These are phyloP conservation scores for Gynostemma pentaphyllum DNA, from an alignment of 306 rosid species.

Conservation along the genomic window DNA sequence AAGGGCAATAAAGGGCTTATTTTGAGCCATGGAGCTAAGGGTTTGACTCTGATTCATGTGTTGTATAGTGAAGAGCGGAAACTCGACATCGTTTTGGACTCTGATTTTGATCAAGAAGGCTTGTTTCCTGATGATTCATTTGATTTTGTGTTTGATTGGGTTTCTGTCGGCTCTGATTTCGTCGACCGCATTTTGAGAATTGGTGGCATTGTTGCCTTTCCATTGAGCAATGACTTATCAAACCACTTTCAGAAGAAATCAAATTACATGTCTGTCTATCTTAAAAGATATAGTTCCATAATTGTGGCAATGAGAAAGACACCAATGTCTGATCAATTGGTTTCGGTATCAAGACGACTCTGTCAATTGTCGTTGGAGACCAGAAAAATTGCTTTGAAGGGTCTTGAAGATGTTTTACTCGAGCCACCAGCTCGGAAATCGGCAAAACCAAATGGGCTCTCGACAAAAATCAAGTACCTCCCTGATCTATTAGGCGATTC, in stretches of 20 bases:
- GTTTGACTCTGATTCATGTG: conserved; percentile 12
- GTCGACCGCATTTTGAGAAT: conserved; percentile 35
- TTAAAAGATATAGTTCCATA: conserved; percentile 26
- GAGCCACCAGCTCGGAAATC: conserved; percentile 36
- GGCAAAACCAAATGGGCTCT: conserved; percentile 16
- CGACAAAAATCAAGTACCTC: conserved; percentile 42
- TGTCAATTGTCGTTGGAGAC: conserved; percentile 10
- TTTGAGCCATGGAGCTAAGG: conserved; percentile 24
- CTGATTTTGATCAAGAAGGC: conserved; percentile 25
- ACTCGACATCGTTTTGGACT: conserved; percentile 23
- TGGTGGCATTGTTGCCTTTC: conserved; percentile 53
- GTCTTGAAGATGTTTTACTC: conserved; percentile 37
- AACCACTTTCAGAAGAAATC: conserved; percentile 17
- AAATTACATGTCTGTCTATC: conserved; percentile 38
- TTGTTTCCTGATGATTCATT: conserved; percentile 27
- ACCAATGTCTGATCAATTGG: neutral
- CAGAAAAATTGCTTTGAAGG: conserved; percentile 17
- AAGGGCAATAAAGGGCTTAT: conserved; percentile 35
- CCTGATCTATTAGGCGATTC: conserved; percentile 45
- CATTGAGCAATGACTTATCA: conserved; percentile 22
- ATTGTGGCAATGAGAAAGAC: conserved; percentile 43
- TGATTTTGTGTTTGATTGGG: conserved; percentile 40
- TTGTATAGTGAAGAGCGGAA: conserved; percentile 3
- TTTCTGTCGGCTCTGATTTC: conserved; percentile 26
- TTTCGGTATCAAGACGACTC: conserved; percentile 28